Percentiles rank a stretch among this genome's conserved stretches.
Conservation (phyloP, 2,329 filamentous ascomycete species). For the Cadophora malorum region DNA sequence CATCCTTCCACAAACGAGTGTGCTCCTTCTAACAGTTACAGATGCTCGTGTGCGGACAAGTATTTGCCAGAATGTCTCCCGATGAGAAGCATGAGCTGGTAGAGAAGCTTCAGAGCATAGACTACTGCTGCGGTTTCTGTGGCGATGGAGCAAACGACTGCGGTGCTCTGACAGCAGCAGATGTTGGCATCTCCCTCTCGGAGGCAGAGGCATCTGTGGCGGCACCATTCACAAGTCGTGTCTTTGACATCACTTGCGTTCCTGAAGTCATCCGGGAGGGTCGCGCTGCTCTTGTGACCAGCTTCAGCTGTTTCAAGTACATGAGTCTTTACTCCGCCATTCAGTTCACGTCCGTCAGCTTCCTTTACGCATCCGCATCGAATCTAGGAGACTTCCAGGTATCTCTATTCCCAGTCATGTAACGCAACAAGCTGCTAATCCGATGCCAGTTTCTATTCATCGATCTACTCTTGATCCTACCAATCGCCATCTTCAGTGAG, state of each 20-base stretch:
- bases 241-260: slow-evolving; percentile 97
- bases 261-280: slow-evolving; percentile 93
- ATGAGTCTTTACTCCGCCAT: slow-evolving; percentile 99
- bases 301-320: slow-evolving; percentile 99
- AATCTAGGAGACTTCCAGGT: slow-evolving; percentile 96
- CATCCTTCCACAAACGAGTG: not conserved
- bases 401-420: slow-evolving; percentile 19
- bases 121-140: slow-evolving; percentile 95
- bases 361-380: slow-evolving; percentile 90
- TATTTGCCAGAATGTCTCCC: slow-evolving; percentile 98
- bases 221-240: slow-evolving; percentile 93
- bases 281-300: slow-evolving; percentile 92
- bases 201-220: slow-evolving; percentile 98
- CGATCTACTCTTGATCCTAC: slow-evolving; percentile 88
- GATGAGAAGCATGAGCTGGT: slow-evolving; percentile 98
- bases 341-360: slow-evolving; percentile 96
- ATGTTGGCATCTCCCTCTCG: slow-evolving; percentile 95
- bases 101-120: slow-evolving; percentile 94
- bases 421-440: slow-evolving; percentile 14
- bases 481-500: slow-evolving; percentile 92
- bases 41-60: slow-evolving; percentile 90
- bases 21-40: slow-evolving; percentile 47
- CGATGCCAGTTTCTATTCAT: slow-evolving; percentile 81
- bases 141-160: slow-evolving; percentile 98
- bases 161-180: slow-evolving; percentile 93